Percentiles rank a stretch among this genome's conserved stretches.
phyloP scores from a whole-genome alignment of 2,329 filamentous ascomycete genomes.

The Pseudocercospora eumusae region DNA sequence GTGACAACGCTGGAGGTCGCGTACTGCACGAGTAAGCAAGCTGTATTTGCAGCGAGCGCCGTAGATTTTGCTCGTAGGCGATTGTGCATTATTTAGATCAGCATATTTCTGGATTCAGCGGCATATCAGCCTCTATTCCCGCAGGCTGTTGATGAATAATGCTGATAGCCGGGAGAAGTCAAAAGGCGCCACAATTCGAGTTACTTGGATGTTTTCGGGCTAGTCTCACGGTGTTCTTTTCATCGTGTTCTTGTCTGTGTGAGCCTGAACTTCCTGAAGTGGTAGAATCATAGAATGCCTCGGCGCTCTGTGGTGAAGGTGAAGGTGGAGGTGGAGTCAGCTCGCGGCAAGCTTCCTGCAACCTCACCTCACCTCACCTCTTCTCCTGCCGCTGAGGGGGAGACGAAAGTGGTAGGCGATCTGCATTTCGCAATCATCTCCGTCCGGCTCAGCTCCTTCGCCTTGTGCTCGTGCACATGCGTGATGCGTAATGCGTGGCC shows the following conservation, averaged over 20 bases:
- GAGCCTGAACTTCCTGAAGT: too few species aligned
- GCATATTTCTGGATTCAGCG: background rate
- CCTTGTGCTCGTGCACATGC: background rate
- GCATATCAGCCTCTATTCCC: background rate
- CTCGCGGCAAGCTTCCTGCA: background rate
- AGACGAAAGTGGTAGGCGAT: background rate
- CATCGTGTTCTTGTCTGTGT: too few species aligned
- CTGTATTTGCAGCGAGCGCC: background rate
- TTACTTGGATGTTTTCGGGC: background rate
- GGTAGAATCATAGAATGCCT: background rate
- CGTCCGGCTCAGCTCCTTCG: background rate
- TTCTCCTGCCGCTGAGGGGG: background rate
- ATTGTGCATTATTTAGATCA: background rate
- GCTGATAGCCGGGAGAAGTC: constrained; percentile 2
- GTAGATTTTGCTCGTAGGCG: background rate
- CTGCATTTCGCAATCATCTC: background rate
- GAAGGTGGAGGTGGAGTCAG: too few species aligned
- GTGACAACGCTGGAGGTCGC: background rate
- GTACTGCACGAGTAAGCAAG: background rate
- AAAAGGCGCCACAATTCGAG: background rate
- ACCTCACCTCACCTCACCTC: background rate
- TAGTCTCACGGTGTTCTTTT: background rate
- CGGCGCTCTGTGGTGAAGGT: too few species aligned
- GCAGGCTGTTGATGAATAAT: background rate
- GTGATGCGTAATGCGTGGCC: background rate